Conservation (phyloP, 1,284 basidiomycete species). For the Sanghuangporus weigelae region DNA sequence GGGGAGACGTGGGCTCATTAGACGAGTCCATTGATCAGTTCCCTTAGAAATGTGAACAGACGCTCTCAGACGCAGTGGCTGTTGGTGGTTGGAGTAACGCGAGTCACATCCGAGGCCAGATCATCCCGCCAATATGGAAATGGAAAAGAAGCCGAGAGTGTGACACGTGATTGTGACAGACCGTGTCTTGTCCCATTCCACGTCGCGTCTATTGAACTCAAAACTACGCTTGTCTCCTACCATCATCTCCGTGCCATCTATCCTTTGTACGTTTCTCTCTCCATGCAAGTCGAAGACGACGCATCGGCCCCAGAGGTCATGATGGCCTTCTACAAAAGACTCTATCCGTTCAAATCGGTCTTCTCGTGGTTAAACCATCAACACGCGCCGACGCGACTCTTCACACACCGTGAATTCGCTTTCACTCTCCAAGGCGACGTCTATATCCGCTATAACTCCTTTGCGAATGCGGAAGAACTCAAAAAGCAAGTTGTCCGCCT, state of each 20-base stretch:
- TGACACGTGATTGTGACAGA: slow-evolving; percentile 6
- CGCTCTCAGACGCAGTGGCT: background rate
- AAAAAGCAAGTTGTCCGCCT: slow-evolving; percentile 84
- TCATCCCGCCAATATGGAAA: background rate
- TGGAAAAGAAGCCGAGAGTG: background rate
- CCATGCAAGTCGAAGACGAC: slow-evolving; percentile 22
- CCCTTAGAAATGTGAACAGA: background rate
- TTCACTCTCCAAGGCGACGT: slow-evolving; percentile 91
- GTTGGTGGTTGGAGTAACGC: no score
- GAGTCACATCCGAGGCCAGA: background rate
- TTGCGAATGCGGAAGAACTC: slow-evolving; percentile 80
- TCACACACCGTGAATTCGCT: slow-evolving; percentile 94
- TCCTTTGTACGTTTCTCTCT: background rate
- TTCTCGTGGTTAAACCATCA: slow-evolving; percentile 96
- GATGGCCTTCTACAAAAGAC: slow-evolving; percentile 85
- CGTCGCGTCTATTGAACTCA: background rate
- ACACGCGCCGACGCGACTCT: slow-evolving; percentile 67
- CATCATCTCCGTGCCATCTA: background rate
- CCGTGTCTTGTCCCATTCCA: background rate
- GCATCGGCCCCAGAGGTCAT: slow-evolving; percentile 61
- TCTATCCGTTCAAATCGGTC: slow-evolving; percentile 94
- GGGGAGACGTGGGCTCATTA: slow-evolving; percentile 40
- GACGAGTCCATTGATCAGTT: background rate
- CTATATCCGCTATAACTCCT: slow-evolving; percentile 95
- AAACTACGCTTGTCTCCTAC: background rate